These are phyloP conservation scores for Aspergillus nanangensis DNA, from an alignment of 495 filamentous ascomycete genomes.

Conservation along the genomic window DNA sequence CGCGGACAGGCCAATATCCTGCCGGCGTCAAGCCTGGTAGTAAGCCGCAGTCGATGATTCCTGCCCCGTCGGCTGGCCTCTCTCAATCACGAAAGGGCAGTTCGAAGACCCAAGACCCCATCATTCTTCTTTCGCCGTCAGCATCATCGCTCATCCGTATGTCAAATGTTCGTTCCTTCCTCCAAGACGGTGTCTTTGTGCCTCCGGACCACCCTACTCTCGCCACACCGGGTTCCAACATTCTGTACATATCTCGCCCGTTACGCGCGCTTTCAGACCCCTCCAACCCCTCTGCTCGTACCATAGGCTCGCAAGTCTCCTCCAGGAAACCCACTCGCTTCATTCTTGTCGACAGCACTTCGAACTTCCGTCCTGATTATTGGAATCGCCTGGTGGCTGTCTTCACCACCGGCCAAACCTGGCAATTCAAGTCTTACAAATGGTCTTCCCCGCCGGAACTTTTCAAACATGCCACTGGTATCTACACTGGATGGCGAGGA, in stretches of 20 bases:
- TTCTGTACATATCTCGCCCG: constrained; percentile 77
- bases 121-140: constrained; percentile 97
- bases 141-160: constrained; percentile 96
- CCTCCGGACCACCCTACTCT: constrained; percentile 65
- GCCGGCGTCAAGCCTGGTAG: constrained; percentile 36
- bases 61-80: constrained; percentile 39
- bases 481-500: constrained; percentile 89
- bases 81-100: constrained; percentile 41
- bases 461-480: constrained; percentile 79
- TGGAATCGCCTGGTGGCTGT: constrained; percentile 95
- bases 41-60: constrained; percentile 31
- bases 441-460: constrained; percentile 87
- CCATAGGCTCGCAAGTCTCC: constrained; percentile 32
- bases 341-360: constrained; percentile 85
- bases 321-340: constrained; percentile 75
- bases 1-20: constrained; percentile 40
- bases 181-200: constrained; percentile 76
- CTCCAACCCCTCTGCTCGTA: constrained; percentile 21
- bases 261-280: constrained; percentile 60
- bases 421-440: constrained; percentile 98
- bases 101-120: constrained; percentile 72
- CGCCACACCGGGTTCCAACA: constrained; percentile 57
- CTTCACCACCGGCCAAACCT: constrained; percentile 95
- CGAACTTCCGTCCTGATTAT: constrained; percentile 97
- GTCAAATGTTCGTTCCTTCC: constrained; percentile 95